Evolutionary conservation across 352 stramenopile genomes (phyloP), one percentile per base, ranked within the genome.

Genomic region (Pythium phragmiticola): DNA sequence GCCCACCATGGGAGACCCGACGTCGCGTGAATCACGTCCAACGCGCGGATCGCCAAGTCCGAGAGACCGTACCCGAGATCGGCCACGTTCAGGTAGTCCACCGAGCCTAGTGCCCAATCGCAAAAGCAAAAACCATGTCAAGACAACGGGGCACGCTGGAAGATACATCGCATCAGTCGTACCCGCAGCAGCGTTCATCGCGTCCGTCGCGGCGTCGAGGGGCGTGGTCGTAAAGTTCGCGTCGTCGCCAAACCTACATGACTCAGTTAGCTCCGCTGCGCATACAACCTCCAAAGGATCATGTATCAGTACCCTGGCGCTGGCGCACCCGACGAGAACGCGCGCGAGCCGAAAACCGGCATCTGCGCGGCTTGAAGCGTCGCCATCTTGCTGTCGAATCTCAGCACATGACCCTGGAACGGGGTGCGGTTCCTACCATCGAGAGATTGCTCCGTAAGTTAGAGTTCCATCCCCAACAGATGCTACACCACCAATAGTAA

Each of bases 1-100:
- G 80, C 83, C 89, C 87, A 96, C 89, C 87, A 96, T 23, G 86
- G 86, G 42, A 96, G 62, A n/a, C 84, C 85, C 19, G 87, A 92
- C 16, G 84, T 91, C 26, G 72, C 54, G 62, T 96, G 89, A 52
- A 94, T 79, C 19, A 82, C 41, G 59, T 93, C 84, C 30, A 96
- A 73, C 36, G 81, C 73, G 26, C 74, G 83, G 49, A 95, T 87
- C 12, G 87, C 84, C 3, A 93, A 61, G 60, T 92, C 84, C 54
- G 84, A 85, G 13, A 95, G 63, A 12, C 71, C 75, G 60, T 86
- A 94, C 49, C 81, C 82, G 43, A 92, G 70, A 68, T 92, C 81
- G 11, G 81, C 69, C 11, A 88, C 48, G 43, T 75, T 84, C 53
- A 74, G 47, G 56, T 77, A 83, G 58, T 90, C 83, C 21, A 81